Conservation (phyloP, 805 yeast species). For the Nakazawaea peltata region DNA sequence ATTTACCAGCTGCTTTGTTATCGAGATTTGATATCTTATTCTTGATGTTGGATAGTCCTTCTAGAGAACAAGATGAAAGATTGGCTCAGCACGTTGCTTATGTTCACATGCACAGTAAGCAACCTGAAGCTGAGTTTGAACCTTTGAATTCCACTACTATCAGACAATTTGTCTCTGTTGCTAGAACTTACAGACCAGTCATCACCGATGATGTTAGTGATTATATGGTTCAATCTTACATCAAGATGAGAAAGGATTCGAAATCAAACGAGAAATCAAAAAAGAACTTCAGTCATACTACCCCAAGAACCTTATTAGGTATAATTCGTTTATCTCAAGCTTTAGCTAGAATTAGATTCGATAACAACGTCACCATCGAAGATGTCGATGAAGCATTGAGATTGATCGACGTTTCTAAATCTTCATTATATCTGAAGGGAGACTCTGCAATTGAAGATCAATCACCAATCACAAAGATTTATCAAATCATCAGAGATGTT, state of each 20-base stretch:
- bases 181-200: conserved; percentile 78
- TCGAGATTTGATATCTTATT: conserved; percentile 92
- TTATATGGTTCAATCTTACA: conserved; percentile 78
- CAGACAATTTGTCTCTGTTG: conserved; percentile 82
- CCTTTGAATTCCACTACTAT: conserved; percentile 76
- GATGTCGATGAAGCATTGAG: conserved; percentile 97
- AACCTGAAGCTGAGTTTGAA: conserved; percentile 68
- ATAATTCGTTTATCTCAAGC: conserved; percentile 93
- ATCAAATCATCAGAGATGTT: conserved; percentile 57
- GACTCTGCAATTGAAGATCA: conserved; percentile 42
- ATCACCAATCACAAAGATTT: conserved; percentile 61
- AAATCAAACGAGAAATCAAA: conserved; percentile 69
- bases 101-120: conserved; percentile 89
- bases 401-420: conserved; percentile 78
- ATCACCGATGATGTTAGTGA: conserved; percentile 81
- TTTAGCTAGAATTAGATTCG: conserved; percentile 81
- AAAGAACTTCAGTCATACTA: conserved; percentile 80
- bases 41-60: conserved; percentile 78
- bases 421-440: conserved; percentile 57
- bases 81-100: conserved; percentile 91
- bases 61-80: conserved; percentile 70
- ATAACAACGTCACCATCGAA: conserved; percentile 55
- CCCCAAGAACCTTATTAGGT: conserved; percentile 92
- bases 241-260: conserved; percentile 88
- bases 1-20: conserved; percentile 90